A percentile compares a stretch with the other conserved stretches of the same genome.
phyloP scores from a whole-genome alignment of 768 basidiomycete species.

The Mrakia blollopis region DNA sequence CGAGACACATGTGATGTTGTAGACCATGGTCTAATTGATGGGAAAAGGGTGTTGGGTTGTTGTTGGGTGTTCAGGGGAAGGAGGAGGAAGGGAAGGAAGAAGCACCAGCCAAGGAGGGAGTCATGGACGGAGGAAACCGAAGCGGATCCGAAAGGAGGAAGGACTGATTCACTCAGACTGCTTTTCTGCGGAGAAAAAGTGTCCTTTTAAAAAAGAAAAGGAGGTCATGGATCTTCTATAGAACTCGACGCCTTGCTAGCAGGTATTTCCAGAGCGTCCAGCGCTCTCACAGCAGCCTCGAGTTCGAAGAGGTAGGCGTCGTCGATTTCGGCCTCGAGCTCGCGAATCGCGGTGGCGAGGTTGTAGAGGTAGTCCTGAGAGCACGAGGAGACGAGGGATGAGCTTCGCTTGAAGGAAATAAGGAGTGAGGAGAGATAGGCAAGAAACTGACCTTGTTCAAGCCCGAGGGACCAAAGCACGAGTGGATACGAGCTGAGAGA shows the following conservation, averaged over 20 bases:
- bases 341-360: slow-evolving; percentile 65
- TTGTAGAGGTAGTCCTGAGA: slow-evolving; percentile 78
- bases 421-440: no score
- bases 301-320: slow-evolving; percentile 43
- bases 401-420: not conserved
- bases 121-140: no score
- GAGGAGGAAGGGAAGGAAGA: no score
- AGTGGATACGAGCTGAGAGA: slow-evolving; percentile 66
- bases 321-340: slow-evolving; percentile 49
- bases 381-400: not conserved
- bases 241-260: no score
- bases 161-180: no score
- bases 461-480: slow-evolving; percentile 78
- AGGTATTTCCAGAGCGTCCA: not conserved
- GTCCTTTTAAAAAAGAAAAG: no score
- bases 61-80: no score
- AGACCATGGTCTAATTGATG: not conserved
- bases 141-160: no score
- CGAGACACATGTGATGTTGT: slow-evolving; percentile 7
- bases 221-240: no score
- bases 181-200: no score
- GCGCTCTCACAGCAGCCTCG: slow-evolving; percentile 25
- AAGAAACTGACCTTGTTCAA: slow-evolving; percentile 65
- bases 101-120: no score
- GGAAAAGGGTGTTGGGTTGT: no score